Evolutionary conservation across 2,329 filamentous ascomycete species (phyloP).

Genomic region (Ophiostoma sp.): DNA sequence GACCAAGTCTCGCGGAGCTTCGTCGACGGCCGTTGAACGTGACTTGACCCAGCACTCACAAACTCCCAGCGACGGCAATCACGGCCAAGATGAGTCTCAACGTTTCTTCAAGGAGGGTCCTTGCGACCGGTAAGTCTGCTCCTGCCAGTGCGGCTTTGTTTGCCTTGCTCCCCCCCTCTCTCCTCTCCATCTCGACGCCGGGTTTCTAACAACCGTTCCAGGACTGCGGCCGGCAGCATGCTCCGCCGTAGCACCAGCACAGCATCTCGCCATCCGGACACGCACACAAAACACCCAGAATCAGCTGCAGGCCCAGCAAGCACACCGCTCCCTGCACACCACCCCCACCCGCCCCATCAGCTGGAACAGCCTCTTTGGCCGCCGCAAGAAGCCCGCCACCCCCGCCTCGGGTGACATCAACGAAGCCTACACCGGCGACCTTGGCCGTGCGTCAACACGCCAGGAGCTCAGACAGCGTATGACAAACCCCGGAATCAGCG

Average conservation of each 20-base stretch:
- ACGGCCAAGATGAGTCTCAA: conserved; percentile 56
- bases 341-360: conserved; percentile 21
- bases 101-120: conserved; percentile 57
- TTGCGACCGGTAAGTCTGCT: conserved; percentile 50
- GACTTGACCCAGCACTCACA: no score
- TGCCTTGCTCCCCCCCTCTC: no score
- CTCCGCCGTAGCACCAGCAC: conserved; percentile 17
- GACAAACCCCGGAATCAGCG: conserved; percentile 40
- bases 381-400: conserved; percentile 29
- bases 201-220: conserved; percentile 8
- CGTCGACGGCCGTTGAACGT: not conserved
- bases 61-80: conserved; percentile 25
- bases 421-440: conserved; percentile 27
- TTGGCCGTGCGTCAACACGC: conserved; percentile 33
- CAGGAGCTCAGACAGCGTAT: conserved; percentile 42
- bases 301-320: not conserved
- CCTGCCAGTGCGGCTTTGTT: conserved; percentile 8
- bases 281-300: conserved; percentile 9
- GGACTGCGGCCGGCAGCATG: conserved; percentile 19
- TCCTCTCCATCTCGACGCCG: not conserved
- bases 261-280: conserved; percentile 13
- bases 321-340: conserved; percentile 23
- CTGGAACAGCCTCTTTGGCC: conserved; percentile 28
- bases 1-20: conserved; percentile 6
- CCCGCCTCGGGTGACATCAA: not conserved